Conservation (phyloP, 139 green algal species). For the Dunaliella sp. region DNA sequence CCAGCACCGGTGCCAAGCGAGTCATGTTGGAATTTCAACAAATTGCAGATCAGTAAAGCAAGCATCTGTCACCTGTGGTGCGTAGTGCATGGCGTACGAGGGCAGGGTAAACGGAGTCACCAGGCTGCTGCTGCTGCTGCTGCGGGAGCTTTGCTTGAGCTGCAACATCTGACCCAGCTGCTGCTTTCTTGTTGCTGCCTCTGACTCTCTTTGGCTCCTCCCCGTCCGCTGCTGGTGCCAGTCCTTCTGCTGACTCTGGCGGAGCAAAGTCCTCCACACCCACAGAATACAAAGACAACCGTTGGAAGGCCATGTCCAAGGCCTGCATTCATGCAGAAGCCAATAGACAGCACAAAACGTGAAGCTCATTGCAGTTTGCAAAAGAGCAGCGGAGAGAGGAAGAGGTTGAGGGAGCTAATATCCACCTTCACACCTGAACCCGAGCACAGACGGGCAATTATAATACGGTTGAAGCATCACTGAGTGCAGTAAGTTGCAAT, state of each 20-base stretch:
- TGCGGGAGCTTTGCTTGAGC: not conserved
- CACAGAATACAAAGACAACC: slow-evolving; percentile 62
- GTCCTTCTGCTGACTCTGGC: not conserved
- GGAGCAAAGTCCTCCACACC: slow-evolving; percentile 52
- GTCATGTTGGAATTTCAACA: no score
- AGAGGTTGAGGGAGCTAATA: no score
- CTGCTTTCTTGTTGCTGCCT: not conserved
- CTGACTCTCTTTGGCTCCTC: no score
- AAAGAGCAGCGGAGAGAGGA: no score
- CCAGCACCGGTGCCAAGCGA: no score
- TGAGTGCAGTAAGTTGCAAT: no score
- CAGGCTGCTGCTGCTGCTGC: slow-evolving; percentile 1
- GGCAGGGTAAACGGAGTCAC: slow-evolving; percentile 34
- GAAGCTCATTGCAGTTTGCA: no score
- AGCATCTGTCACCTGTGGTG: slow-evolving; percentile 40
- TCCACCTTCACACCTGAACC: no score
- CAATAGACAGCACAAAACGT: no score
- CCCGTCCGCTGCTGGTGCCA: not conserved
- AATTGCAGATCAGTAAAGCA: no score
- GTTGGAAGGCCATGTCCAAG: slow-evolving; percentile 39
- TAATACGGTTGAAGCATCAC: no score
- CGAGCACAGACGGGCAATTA: no score
- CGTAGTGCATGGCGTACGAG: slow-evolving; percentile 70
- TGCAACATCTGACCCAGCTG: not conserved
- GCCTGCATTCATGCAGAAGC: slow-evolving; percentile 1